These are phyloP conservation scores for Apophysomyces elegans DNA, from an alignment of 371 early-diverging fungal genomes.

Conservation along the genomic window DNA sequence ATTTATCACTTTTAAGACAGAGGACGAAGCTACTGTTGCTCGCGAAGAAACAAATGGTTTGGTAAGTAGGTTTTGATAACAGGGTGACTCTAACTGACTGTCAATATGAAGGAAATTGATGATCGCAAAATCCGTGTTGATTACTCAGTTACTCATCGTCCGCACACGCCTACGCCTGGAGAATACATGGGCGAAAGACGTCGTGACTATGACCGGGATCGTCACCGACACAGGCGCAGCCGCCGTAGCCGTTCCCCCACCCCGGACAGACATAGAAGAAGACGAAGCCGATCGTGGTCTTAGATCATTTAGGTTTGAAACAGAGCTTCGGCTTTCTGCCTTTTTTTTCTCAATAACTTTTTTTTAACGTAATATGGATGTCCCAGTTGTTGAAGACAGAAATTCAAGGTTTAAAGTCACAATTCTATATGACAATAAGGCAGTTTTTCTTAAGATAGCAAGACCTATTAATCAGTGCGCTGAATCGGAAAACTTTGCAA, in stretches of 20 bases:
- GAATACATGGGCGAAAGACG: slow-evolving; percentile 67
- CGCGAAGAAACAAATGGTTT: slow-evolving; percentile 65
- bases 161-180: slow-evolving; percentile 76
- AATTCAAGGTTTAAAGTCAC: too few relatives aligned
- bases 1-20: slow-evolving; percentile 84
- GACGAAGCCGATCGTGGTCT: slow-evolving; percentile 43
- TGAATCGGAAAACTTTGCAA: too few relatives aligned
- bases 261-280: slow-evolving; percentile 40
- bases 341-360: slow-evolving; percentile 13
- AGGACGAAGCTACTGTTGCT: slow-evolving; percentile 78
- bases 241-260: slow-evolving; percentile 35
- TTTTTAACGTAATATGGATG: background rate
- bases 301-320: slow-evolving; percentile 18
- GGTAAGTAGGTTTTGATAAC: slow-evolving; percentile 11
- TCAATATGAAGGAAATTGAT: slow-evolving; percentile 56
- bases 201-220: slow-evolving; percentile 26
- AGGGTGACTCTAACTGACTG: background rate
- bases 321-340: background rate
- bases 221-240: slow-evolving; percentile 20
- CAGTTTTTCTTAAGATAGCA: too few relatives aligned
- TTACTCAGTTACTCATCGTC: slow-evolving; percentile 68
- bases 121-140: slow-evolving; percentile 82
- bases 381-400: too few relatives aligned
- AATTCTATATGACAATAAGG: too few relatives aligned
- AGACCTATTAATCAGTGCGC: too few relatives aligned